Percentiles rank a stretch among this genome's conserved stretches.
Conservation (phyloP, 768 basidiomycete genomes). For the Exidia glandulosa region DNA sequence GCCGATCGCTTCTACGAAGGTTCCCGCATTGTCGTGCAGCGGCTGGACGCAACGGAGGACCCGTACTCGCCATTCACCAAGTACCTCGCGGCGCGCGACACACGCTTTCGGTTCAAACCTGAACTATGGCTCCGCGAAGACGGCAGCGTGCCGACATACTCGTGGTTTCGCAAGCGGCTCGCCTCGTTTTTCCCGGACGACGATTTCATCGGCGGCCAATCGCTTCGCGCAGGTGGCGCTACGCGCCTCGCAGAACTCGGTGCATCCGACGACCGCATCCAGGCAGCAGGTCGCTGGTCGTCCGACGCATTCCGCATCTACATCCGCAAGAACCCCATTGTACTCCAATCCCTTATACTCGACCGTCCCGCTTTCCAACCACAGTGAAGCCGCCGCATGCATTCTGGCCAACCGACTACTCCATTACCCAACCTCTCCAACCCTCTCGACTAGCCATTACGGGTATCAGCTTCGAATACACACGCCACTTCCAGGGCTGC, state of each 20-base stretch:
- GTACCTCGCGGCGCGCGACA: background rate
- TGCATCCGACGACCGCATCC: constrained; percentile 1
- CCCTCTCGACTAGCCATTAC: too few relatives aligned
- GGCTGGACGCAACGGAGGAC: background rate
- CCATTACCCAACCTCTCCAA: too few relatives aligned
- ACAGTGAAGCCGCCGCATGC: too few relatives aligned
- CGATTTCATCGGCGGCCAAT: constrained; percentile 1
- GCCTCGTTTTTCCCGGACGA: background rate
- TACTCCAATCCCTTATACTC: background rate
- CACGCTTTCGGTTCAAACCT: background rate
- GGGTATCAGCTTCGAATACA: too few relatives aligned
- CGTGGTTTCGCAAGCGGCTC: background rate
- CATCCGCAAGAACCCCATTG: constrained; percentile 17
- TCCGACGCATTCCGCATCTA: constrained; percentile 18
- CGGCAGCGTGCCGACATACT: constrained; percentile 1
- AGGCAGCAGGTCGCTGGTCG: background rate
- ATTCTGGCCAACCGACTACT: too few relatives aligned
- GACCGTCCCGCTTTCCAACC: background rate
- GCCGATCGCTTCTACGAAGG: constrained; percentile 15
- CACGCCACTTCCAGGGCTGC: too few relatives aligned
- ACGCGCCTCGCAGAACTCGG: background rate
- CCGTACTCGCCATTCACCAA: background rate
- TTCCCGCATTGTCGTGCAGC: background rate
- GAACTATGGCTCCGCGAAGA: background rate
- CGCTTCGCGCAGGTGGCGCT: constrained; percentile 1